phyloP scores from a whole-genome alignment of 495 filamentous ascomycete species.

The Penicillium bovifimosum region DNA sequence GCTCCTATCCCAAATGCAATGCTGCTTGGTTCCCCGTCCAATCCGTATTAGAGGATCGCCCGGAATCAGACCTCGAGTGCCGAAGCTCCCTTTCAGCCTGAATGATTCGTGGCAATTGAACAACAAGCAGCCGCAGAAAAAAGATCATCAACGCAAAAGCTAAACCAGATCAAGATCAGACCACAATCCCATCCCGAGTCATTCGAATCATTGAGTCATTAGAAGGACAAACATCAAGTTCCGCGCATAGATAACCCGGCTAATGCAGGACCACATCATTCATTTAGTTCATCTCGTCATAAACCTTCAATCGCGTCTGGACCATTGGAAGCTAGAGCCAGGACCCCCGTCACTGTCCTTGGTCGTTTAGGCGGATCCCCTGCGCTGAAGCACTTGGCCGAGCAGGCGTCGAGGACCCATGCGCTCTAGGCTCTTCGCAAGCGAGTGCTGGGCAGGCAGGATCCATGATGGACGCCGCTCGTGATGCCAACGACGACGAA shows the following conservation, averaged over 20 bases:
- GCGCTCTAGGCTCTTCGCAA: conserved; percentile 57
- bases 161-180: background rate
- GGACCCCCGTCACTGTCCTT: background rate
- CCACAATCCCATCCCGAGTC: background rate
- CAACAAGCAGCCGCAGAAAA: background rate
- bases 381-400: conserved; percentile 70
- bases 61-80: background rate
- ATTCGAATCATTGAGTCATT: conserved; percentile 6
- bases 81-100: background rate
- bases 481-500: conserved; percentile 71
- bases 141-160: background rate
- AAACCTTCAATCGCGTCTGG: background rate
- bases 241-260: background rate
- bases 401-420: conserved; percentile 68
- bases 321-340: background rate
- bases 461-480: conserved; percentile 54
- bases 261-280: conserved; percentile 5
- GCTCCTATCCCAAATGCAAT: background rate
- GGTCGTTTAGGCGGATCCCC: conserved; percentile 30
- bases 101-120: background rate
- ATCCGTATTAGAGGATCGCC: conserved; percentile 1
- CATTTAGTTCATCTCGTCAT: background rate
- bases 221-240: background rate
- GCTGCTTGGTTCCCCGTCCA: background rate
- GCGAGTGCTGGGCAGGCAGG: conserved; percentile 50